phyloP scores from a whole-genome alignment of 2,329 filamentous ascomycete genomes.

The Epichloe aotearoae region DNA sequence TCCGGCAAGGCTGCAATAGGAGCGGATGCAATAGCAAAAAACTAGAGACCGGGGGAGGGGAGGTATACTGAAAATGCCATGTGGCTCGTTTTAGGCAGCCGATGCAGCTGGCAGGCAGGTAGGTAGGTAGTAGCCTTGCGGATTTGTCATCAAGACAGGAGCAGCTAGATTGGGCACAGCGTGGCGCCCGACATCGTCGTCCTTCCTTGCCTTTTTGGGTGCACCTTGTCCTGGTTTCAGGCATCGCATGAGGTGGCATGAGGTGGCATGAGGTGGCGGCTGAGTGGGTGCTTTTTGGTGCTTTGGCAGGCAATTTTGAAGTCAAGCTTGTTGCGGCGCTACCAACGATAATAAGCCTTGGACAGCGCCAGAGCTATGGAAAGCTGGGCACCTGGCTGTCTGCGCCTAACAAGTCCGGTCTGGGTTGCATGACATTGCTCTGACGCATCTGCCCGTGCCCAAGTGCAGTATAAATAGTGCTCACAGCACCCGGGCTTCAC shows the following conservation, averaged over 20 bases:
- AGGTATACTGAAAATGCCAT: background rate
- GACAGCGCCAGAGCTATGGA: background rate
- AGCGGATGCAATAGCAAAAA: background rate
- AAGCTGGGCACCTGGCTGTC: background rate
- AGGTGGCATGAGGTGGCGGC: background rate
- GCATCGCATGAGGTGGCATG: background rate
- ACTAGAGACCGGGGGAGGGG: too few species aligned
- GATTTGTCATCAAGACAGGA: conserved; percentile 3
- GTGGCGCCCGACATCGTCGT: background rate
- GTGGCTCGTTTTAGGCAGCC: background rate
- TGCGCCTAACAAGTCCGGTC: background rate
- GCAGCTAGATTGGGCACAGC: conserved; percentile 1
- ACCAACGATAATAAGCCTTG: background rate
- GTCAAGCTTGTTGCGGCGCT: background rate
- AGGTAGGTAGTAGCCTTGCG: background rate
- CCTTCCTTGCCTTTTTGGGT: background rate
- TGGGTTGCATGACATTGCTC: background rate
- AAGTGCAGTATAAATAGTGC: background rate
- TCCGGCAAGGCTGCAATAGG: background rate
- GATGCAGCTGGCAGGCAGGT: background rate
- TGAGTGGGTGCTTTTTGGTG: background rate
- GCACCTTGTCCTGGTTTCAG: background rate
- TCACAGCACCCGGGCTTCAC: background rate
- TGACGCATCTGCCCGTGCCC: background rate
- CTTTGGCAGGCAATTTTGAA: background rate